Conservation (phyloP, 176 grass and related monocot species). For the Hordeum vulgare region MorexV3_pseudomolecules_assembly NC_058522.1:544266557-544267056, state of each 20-base stretch:
- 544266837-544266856: background rate
- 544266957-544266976: background rate
- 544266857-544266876: background rate
- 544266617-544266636: background rate
- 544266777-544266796: background rate
- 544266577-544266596: background rate
- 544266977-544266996: background rate
- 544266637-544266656: background rate
- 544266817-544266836: background rate
- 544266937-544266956: background rate
- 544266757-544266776: constrained; percentile 10
- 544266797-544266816: background rate
- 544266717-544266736: background rate
- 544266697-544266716: background rate
- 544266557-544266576: background rate
- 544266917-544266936: background rate
- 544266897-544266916: background rate
- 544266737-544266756: background rate
- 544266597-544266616: background rate
- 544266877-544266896: background rate
- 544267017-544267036: background rate
- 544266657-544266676: background rate
- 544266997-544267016: background rate
- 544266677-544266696: background rate
- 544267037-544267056: background rate